phyloP scores from a whole-genome alignment of 225 moss, liverwort and hornwort genomes.

The Takakia lepidozioides region DNA sequence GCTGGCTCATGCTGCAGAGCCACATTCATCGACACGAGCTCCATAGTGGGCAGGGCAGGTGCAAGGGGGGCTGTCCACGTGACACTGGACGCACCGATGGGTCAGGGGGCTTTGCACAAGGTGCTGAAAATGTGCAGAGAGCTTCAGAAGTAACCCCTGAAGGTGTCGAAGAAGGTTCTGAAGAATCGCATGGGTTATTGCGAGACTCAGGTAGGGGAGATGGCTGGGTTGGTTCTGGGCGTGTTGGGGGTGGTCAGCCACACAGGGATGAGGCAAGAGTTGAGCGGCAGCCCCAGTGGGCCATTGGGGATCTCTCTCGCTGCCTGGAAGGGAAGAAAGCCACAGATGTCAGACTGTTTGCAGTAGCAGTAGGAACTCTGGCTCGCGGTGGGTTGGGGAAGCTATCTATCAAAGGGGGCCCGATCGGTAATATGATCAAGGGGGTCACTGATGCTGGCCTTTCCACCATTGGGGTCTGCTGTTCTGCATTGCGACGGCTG shows the following conservation, averaged over 20 bases:
- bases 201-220: slow-evolving; percentile 8
- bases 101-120: slow-evolving; percentile 1
- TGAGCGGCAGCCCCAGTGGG: slow-evolving; percentile 65
- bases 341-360: slow-evolving; percentile 53
- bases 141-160: slow-evolving; percentile 8
- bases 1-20: slow-evolving; percentile 63
- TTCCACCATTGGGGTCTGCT: slow-evolving; percentile 59
- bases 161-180: slow-evolving; percentile 17
- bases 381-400: slow-evolving; percentile 60
- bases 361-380: slow-evolving; percentile 60
- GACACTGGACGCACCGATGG: slow-evolving; percentile 6
- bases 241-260: too few relatives aligned
- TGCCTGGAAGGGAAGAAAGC: slow-evolving; percentile 59
- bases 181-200: slow-evolving; percentile 11
- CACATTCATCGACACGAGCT: slow-evolving; percentile 41
- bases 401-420: slow-evolving; percentile 35
- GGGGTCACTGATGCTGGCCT: slow-evolving; percentile 57
- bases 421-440: slow-evolving; percentile 16
- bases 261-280: slow-evolving; percentile 36
- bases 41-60: slow-evolving; percentile 10
- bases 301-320: slow-evolving; percentile 60
- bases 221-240: too few relatives aligned
- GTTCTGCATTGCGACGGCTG: slow-evolving; percentile 64
- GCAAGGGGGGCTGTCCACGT: slow-evolving; percentile 10
- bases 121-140: slow-evolving; percentile 2